Percentiles rank a stretch among this genome's conserved stretches.
Evolutionary conservation across 305 asterid genomes (phyloP).

Genomic region (Lippia alba): DNA sequence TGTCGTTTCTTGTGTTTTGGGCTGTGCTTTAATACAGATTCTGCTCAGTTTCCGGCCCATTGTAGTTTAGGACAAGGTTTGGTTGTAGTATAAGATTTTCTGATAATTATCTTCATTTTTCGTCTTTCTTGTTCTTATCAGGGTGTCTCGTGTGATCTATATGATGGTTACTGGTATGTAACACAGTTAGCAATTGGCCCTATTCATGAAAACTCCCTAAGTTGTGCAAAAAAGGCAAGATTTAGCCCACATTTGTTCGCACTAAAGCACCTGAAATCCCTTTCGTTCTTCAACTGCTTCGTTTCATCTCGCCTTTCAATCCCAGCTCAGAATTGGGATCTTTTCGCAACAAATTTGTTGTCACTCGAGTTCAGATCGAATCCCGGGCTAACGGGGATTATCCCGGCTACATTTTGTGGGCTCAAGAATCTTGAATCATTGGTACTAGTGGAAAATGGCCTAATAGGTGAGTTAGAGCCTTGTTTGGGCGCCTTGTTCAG

Average conservation of each 20-base stretch:
- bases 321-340: slow-evolving; percentile 61
- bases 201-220: slow-evolving; percentile 82
- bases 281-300: slow-evolving; percentile 77
- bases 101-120: background rate
- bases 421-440: slow-evolving; percentile 69
- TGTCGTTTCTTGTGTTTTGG: slow-evolving; percentile 37
- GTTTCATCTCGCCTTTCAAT: slow-evolving; percentile 42
- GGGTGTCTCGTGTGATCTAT: slow-evolving; percentile 93
- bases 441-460: slow-evolving; percentile 69
- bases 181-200: slow-evolving; percentile 81
- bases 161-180: slow-evolving; percentile 85
- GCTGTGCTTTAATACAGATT: background rate
- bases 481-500: slow-evolving; percentile 55
- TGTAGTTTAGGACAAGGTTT: too few relatives aligned
- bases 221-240: slow-evolving; percentile 58
- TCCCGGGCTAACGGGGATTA: slow-evolving; percentile 63
- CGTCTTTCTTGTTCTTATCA: slow-evolving; percentile 36
- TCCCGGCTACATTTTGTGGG: slow-evolving; percentile 60
- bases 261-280: slow-evolving; percentile 70
- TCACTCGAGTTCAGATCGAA: slow-evolving; percentile 79
- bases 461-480: slow-evolving; percentile 60
- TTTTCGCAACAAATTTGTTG: slow-evolving; percentile 50
- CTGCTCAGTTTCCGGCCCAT: background rate
- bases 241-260: slow-evolving; percentile 60
- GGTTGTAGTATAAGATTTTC: background rate